These are phyloP conservation scores for Cyclospora cayetanensis DNA, from an alignment of 169 alveolate species.

Conservation along the genomic window DNA sequence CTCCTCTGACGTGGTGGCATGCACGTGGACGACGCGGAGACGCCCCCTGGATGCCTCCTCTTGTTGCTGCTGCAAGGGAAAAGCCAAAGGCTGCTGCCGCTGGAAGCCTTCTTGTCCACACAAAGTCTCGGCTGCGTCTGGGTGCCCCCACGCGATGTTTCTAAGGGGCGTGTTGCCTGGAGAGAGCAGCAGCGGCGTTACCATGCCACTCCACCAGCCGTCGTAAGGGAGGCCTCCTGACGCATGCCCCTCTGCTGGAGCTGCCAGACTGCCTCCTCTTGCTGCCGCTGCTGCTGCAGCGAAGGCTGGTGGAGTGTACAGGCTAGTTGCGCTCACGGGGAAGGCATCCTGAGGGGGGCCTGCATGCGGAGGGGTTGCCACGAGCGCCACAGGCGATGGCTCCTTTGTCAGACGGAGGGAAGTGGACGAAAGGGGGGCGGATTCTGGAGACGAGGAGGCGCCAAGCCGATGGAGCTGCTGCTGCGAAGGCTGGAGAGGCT, in stretches of 20 bases:
- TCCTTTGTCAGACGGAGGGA: too few species aligned
- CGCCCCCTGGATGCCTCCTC: neutral
- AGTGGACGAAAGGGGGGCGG: too few species aligned
- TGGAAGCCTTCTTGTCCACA: neutral
- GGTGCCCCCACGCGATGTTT: neutral
- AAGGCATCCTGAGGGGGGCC: too few species aligned
- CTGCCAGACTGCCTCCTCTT: neutral
- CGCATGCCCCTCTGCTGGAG: too few species aligned
- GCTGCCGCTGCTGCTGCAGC: neutral
- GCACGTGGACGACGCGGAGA: neutral
- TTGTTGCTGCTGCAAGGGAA: neutral
- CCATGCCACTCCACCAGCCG: neutral
- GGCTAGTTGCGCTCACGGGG: too few species aligned
- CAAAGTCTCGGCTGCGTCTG: neutral
- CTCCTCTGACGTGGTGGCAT: neutral
- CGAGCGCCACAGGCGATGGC: too few species aligned
- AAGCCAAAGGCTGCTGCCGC: neutral
- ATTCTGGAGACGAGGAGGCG: too few species aligned
- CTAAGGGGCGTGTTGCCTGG: conserved; percentile 4
- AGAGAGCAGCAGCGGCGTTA: conserved; percentile 18
- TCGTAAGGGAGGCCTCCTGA: too few species aligned
- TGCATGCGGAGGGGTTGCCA: too few species aligned
- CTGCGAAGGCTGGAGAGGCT: neutral
- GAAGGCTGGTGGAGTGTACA: neutral
- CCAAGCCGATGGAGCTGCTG: neutral